Conservation (phyloP, 176 grass and related monocot species). For the Juncus effusus region DNA sequence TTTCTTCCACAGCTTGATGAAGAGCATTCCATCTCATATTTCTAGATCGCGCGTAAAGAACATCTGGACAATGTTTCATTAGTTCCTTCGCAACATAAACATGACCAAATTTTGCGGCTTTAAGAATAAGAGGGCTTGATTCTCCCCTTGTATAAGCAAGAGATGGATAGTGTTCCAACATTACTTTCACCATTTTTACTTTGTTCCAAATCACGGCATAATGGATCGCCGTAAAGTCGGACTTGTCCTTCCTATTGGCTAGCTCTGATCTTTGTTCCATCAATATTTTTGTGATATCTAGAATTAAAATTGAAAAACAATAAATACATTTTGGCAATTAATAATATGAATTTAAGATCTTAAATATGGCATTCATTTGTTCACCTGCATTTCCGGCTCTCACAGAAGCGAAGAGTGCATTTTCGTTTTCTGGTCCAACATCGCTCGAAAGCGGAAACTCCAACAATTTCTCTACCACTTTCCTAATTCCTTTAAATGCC, state of each 20-base stretch:
- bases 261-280: neutral
- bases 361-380: neutral
- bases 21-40: constrained; percentile 8
- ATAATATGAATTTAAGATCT: too few species aligned
- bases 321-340: neutral
- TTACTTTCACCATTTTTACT: neutral
- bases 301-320: neutral
- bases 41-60: neutral
- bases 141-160: neutral
- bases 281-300: constrained; percentile 6
- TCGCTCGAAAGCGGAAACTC: neutral
- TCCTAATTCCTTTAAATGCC: neutral
- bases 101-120: neutral
- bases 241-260: constrained; percentile 1
- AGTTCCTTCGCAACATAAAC: constrained; percentile 6
- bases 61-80: constrained; percentile 23
- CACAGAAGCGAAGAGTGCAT: constrained; percentile 21
- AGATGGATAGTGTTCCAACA: neutral
- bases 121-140: neutral
- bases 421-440: neutral
- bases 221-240: neutral
- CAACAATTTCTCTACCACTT: neutral
- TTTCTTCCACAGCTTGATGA: neutral
- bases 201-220: constrained; percentile 15
- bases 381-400: constrained; percentile 15